A percentile compares a stretch with the other conserved stretches of the same genome.
Evolutionary conservation across 768 basidiomycete species (phyloP).

Genomic region (Amylocystis lapponica): DNA sequence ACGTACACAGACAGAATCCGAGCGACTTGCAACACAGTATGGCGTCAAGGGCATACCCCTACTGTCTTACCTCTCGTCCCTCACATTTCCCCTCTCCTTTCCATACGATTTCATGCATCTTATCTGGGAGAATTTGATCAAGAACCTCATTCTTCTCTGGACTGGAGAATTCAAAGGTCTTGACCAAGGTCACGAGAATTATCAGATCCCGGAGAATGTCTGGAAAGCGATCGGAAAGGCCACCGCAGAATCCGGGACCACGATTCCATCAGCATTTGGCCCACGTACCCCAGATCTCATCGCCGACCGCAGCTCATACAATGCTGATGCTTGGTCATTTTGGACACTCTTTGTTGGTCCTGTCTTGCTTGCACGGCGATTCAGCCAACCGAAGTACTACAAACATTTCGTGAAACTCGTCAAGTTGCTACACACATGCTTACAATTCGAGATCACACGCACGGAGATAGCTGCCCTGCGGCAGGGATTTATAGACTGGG

Average conservation of each 20-base stretch:
- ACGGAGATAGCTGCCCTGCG: conserved; percentile 23
- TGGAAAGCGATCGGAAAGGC: conserved; percentile 39
- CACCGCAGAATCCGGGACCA: conserved; percentile 21
- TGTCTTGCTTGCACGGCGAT: conserved; percentile 29
- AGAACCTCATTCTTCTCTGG: conserved; percentile 36
- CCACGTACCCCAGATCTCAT: conserved; percentile 32
- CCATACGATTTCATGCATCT: conserved; percentile 49
- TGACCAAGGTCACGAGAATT: conserved; percentile 23
- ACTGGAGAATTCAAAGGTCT: conserved; percentile 37
- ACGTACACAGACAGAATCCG: neutral
- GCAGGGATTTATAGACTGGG: conserved; percentile 31
- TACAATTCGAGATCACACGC: conserved; percentile 30
- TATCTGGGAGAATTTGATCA: conserved; percentile 38
- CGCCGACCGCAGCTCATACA: conserved; percentile 20
- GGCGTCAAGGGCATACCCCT: conserved; percentile 23
- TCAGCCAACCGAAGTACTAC: conserved; percentile 30
- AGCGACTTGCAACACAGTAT: conserved; percentile 13
- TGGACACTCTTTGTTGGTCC: conserved; percentile 38
- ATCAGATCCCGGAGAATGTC: conserved; percentile 21
- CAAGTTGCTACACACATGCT: conserved; percentile 28
- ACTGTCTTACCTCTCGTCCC: conserved; percentile 24
- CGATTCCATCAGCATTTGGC: no score
- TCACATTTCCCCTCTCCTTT: conserved; percentile 34
- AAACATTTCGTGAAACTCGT: conserved; percentile 38
- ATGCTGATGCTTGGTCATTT: conserved; percentile 35